These are phyloP conservation scores for Viola pubescens DNA, from an alignment of 441 rosid genomes.

Conservation along the genomic window DNA sequence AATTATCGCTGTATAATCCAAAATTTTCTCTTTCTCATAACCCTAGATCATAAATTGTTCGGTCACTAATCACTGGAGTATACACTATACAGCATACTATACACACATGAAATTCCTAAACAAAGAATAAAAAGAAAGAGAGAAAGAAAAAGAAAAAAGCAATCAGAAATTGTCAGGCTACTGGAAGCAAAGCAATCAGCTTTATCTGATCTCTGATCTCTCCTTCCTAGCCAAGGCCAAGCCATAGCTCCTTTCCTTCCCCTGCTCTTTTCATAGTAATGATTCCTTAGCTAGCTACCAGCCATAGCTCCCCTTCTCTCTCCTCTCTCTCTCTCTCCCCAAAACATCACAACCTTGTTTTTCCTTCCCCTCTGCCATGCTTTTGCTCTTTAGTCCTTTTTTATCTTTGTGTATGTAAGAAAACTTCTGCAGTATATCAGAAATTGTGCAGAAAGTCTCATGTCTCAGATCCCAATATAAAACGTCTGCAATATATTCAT, in stretches of 20 bases:
- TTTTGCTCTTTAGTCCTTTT: conserved; percentile 15
- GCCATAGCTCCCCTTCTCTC: conserved; percentile 4
- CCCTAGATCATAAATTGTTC: conserved; percentile 12
- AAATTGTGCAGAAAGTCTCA: conserved; percentile 35
- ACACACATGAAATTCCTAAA: neutral
- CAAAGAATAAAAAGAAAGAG: conserved; percentile 11
- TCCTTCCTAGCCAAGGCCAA: neutral
- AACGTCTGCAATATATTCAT: neutral
- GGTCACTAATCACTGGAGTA: no score
- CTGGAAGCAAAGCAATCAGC: conserved; percentile 26
- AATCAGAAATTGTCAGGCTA: conserved; percentile 25
- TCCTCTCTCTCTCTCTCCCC: conserved; percentile 8
- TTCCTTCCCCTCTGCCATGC: conserved; percentile 1
- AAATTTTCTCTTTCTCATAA: conserved; percentile 14
- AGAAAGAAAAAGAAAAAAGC: conserved; percentile 11
- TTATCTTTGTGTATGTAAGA: conserved; percentile 13
- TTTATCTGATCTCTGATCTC: conserved; percentile 24
- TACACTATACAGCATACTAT: no score
- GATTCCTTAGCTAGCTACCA: conserved; percentile 24
- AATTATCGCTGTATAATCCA: neutral
- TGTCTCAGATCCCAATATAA: conserved; percentile 48
- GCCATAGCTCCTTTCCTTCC: conserved; percentile 7
- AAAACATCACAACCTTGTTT: neutral
- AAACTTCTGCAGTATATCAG: conserved; percentile 31
- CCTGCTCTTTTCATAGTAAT: conserved; percentile 22